phyloP scores from a whole-genome alignment of 2,329 filamentous ascomycete genomes.

The Alternaria tenuissima region DNA sequence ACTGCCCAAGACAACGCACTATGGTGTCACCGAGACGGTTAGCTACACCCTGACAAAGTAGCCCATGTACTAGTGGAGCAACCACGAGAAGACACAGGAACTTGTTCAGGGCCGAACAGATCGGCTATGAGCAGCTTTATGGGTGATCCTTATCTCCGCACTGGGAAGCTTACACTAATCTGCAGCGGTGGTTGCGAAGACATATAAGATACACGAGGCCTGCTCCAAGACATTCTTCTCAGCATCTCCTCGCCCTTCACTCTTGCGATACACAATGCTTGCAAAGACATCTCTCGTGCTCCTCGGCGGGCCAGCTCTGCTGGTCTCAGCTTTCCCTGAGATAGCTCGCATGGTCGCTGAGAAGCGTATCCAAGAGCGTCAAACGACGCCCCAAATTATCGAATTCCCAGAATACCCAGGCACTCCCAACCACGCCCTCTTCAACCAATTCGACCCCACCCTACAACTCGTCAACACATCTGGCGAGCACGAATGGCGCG shows the following conservation, averaged over 20 bases:
- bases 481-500: background rate
- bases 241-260: background rate
- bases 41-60: background rate
- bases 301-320: background rate
- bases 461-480: background rate
- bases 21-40: background rate
- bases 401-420: background rate
- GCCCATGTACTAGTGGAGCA: background rate
- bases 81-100: background rate
- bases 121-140: background rate
- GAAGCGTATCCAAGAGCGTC: background rate
- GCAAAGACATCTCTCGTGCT: background rate
- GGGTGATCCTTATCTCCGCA: background rate
- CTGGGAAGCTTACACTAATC: background rate
- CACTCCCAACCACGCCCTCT: background rate
- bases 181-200: background rate
- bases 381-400: background rate
- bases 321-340: background rate
- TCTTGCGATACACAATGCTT: background rate
- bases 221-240: background rate
- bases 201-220: background rate
- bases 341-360: background rate
- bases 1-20: background rate
- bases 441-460: background rate
- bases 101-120: background rate